Evolutionary conservation across 805 yeast species (phyloP).

Genomic region (Lachancea waltii): DNA sequence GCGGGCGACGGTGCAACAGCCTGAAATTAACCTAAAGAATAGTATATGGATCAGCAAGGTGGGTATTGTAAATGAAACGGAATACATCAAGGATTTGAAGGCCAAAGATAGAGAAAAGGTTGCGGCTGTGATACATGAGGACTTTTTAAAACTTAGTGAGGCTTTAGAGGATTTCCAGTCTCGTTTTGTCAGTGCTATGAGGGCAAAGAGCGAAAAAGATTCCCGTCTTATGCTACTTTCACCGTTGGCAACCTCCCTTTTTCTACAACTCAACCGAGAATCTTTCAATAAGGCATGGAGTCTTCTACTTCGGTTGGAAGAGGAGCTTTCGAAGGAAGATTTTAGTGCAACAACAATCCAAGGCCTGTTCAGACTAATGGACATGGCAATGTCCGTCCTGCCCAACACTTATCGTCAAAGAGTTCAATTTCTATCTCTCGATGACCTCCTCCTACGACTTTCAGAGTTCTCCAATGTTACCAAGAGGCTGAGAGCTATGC

Average conservation of each 20-base stretch:
- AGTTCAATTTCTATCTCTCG: constrained; percentile 32
- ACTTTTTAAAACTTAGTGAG: constrained; percentile 21
- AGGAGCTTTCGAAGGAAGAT: too few species aligned
- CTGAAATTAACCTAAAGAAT: constrained; percentile 15
- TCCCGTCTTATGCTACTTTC: constrained; percentile 42
- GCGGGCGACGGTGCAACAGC: constrained; percentile 15
- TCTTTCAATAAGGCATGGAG: constrained; percentile 42
- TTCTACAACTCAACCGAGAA: constrained; percentile 44
- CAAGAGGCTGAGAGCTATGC: constrained; percentile 34
- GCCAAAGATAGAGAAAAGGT: background rate
- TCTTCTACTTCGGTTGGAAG: constrained; percentile 8
- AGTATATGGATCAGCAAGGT: constrained; percentile 15
- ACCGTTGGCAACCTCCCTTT: constrained; percentile 56
- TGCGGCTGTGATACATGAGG: background rate
- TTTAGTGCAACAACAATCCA: too few species aligned
- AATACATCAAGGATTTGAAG: constrained; percentile 9
- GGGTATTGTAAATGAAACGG: constrained; percentile 27
- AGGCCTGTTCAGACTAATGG: constrained; percentile 29
- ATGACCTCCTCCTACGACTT: constrained; percentile 31
- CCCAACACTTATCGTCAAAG: constrained; percentile 45
- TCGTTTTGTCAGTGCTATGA: constrained; percentile 27
- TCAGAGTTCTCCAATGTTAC: constrained; percentile 36
- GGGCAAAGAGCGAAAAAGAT: constrained; percentile 15
- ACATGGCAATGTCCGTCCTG: constrained; percentile 44
- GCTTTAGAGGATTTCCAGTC: constrained; percentile 34